Evolutionary conservation across 192 early-diverging fungal genomes (phyloP).

Genomic region (Cladochytrium replicatum): DNA sequence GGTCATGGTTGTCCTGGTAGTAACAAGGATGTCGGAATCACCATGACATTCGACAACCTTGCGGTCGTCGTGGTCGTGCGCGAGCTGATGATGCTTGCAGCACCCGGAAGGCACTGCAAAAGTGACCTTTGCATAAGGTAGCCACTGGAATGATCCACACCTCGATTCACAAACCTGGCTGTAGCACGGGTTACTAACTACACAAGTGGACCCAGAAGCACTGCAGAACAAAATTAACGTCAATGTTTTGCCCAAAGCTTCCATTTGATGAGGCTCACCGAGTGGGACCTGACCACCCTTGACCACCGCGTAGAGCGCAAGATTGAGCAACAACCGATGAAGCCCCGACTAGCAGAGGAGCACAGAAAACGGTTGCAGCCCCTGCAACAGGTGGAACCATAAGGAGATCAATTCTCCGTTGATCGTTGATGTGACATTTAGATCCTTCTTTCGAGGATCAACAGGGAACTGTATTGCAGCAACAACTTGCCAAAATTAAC

Average conservation of each 20-base stretch:
- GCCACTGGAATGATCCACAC: not conserved
- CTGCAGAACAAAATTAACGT: not conserved
- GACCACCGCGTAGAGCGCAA: not conserved
- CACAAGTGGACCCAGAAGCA: not conserved
- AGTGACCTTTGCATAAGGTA: not conserved
- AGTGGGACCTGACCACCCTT: not conserved
- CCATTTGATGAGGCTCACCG: not conserved
- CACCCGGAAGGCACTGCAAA: no score
- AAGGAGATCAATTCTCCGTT: no score
- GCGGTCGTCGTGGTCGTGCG: no score
- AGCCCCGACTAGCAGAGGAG: no score
- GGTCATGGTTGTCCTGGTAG: not conserved
- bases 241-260: not conserved
- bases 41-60: not conserved
- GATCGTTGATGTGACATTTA: no score
- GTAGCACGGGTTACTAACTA: not conserved
- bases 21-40: not conserved
- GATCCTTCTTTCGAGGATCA: no score
- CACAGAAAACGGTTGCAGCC: no score
- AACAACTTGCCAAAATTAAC: no score
- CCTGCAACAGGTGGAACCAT: no score
- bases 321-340: not conserved
- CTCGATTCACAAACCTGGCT: not conserved
- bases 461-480: no score
- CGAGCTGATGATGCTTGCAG: no score